Evolutionary conservation across 345 rosid species (phyloP).

Genomic region (Physaria fendleri): DNA sequence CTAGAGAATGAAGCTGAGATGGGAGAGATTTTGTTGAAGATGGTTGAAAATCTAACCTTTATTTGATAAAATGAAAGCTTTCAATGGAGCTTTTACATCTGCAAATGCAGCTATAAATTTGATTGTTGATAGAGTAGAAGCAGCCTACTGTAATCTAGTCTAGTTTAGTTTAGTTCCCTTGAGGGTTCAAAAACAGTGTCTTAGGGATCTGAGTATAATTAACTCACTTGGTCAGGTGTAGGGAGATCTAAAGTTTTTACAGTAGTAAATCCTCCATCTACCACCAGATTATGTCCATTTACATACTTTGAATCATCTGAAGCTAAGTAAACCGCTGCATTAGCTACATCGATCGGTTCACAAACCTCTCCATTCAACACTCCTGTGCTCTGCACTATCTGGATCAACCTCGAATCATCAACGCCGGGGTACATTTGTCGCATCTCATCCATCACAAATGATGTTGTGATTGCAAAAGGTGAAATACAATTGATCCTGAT

Average conservation of each 20-base stretch:
- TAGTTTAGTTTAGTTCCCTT: neutral
- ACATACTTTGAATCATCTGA: slow-evolving; percentile 81
- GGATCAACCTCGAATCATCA: slow-evolving; percentile 27
- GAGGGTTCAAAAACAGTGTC: slow-evolving; percentile 13
- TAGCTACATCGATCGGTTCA: slow-evolving; percentile 69
- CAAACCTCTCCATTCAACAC: slow-evolving; percentile 48
- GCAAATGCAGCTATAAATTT: slow-evolving; percentile 73
- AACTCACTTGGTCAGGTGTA: slow-evolving; percentile 37
- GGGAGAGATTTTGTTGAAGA: slow-evolving; percentile 69
- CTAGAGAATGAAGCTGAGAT: slow-evolving; percentile 50
- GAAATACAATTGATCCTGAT: slow-evolving; percentile 77
- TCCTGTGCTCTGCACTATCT: slow-evolving; percentile 41
- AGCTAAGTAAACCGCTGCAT: slow-evolving; percentile 76
- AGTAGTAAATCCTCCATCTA: slow-evolving; percentile 85
- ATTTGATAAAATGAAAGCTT: slow-evolving; percentile 81
- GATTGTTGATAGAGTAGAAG: slow-evolving; percentile 52
- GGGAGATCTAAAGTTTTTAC: slow-evolving; percentile 50
- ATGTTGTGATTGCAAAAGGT: slow-evolving; percentile 67
- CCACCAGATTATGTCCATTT: slow-evolving; percentile 76
- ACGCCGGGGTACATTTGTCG: slow-evolving; percentile 33
- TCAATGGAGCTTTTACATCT: slow-evolving; percentile 87
- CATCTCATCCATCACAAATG: slow-evolving; percentile 56
- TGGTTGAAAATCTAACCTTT: slow-evolving; percentile 64
- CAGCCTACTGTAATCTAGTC: neutral
- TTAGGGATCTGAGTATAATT: slow-evolving; percentile 13